Base-by-base conservation (phyloP, 306 rosid genomes). In the Dryas drummondii region DNA sequence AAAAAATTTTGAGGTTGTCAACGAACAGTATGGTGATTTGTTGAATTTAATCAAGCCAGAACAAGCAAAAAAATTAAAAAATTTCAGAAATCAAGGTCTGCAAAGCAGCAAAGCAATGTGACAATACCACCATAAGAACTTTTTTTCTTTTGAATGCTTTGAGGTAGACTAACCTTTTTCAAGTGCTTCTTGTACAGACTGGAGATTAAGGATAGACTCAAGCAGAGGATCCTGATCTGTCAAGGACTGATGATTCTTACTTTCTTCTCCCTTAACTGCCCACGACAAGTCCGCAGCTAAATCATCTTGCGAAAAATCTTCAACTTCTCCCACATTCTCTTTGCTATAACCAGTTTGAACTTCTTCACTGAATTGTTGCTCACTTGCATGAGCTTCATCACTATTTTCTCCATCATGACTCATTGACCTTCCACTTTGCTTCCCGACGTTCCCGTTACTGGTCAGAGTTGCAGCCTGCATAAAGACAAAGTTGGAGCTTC, bases 101-200 rank as follows among this genome's bases (percentile, higher is more conserved):
- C 45, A 19, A 22, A 57, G 52, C 70, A 57, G 66, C 19, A 72
- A 46, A 14, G 17, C 26, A 57, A 22, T 41, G 26, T 15, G 4
- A 15, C 46, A 72, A 72, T 15, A 45, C 1, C 49, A 63, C 66
- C 6, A 41, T 26, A 56, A 45, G 19, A 44, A 46, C 3, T 5
- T 22, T 8, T 41, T 41, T 9, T 3, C 16, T 2, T 41, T 41
- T 63, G 4, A 17, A 11, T 1, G 44, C 58, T 16, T 59, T 26
- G 7, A 48, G 26, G 74, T 6, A 46, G 81, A 76, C 85, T 55
- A 86, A 96, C 99, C 99, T 86, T 86, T 82, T 79, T 83, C 88
- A 46, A 96, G 93, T 40, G 98, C 97, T 51, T 89, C 88, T 81
- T 92, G 96, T 68, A 82, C 86, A 70, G 91, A 88, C 83, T 87